These are phyloP conservation scores for Dryadomyces quercivorus DNA, from an alignment of 2,329 filamentous ascomycete species.

Conservation along the genomic window DNA sequence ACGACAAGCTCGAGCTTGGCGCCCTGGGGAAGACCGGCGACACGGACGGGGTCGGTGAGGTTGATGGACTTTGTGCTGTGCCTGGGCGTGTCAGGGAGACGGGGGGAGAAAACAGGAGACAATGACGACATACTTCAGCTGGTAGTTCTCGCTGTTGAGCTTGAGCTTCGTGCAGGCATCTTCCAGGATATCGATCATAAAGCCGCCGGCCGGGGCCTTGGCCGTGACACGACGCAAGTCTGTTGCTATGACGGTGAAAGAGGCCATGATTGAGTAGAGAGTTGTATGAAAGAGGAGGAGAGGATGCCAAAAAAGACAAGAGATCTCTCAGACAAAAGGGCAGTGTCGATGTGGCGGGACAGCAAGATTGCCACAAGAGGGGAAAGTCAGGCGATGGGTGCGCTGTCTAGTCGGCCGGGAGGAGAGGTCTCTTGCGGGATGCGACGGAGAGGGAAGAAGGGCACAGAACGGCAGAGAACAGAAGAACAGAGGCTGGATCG, in stretches of 20 bases:
- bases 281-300: too few species aligned
- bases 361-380: too few species aligned
- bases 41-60: conserved; percentile 70
- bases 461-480: conserved; percentile 7
- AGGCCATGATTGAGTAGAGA: conserved; percentile 42
- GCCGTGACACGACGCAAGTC: conserved; percentile 66
- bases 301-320: too few species aligned
- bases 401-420: not conserved
- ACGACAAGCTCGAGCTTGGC: conserved; percentile 89
- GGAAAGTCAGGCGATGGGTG: too few species aligned
- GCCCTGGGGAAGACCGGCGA: conserved; percentile 70
- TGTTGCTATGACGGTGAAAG: conserved; percentile 78
- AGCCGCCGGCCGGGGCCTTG: conserved; percentile 72
- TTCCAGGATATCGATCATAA: conserved; percentile 72
- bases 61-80: conserved; percentile 78
- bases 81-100: conserved; percentile 25
- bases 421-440: conserved; percentile 33
- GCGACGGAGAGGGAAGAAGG: conserved; percentile 5
- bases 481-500: not conserved
- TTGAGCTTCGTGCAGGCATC: conserved; percentile 80
- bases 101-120: not conserved
- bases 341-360: too few species aligned
- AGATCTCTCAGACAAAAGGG: too few species aligned
- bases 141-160: conserved; percentile 58
- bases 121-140: conserved; percentile 54